A percentile compares a stretch with the other conserved stretches of the same genome.
Evolutionary conservation across 805 yeast genomes (phyloP).

Genomic region (Hanseniaspora clermontiae): DNA sequence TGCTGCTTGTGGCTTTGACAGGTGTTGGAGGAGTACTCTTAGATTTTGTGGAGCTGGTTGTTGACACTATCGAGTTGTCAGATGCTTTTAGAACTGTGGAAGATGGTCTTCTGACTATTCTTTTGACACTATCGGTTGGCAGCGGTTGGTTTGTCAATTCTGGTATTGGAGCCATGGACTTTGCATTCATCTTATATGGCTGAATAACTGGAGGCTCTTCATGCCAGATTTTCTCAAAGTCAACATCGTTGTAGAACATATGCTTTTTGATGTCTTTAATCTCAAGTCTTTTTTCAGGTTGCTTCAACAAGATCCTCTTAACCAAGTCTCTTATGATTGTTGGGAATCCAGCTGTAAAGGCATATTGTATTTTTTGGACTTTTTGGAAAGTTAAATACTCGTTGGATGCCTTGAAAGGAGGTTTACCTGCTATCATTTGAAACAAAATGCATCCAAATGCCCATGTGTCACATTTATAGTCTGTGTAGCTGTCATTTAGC

Average conservation of each 20-base stretch:
- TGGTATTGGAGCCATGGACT: constrained; percentile 68
- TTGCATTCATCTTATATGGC: constrained; percentile 63
- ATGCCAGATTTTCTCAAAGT: constrained; percentile 52
- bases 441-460: constrained; percentile 92
- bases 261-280: constrained; percentile 49
- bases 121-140: constrained; percentile 14
- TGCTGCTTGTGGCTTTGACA: background rate
- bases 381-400: constrained; percentile 75
- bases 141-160: constrained; percentile 28
- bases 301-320: constrained; percentile 50
- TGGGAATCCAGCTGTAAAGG: constrained; percentile 78
- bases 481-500: constrained; percentile 63
- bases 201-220: constrained; percentile 48
- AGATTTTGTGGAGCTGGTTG: background rate
- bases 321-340: constrained; percentile 57
- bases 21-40: constrained; percentile 3
- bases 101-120: constrained; percentile 18
- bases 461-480: constrained; percentile 96
- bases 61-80: background rate
- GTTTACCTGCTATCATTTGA: constrained; percentile 88
- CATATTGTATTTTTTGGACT: constrained; percentile 65
- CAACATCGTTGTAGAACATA: constrained; percentile 44
- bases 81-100: constrained; percentile 16
- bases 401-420: constrained; percentile 76
- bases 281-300: constrained; percentile 51